A percentile compares a stretch with the other conserved stretches of the same genome.
Conservation (phyloP, 2,329 filamentous ascomycete genomes). For the Colletotrichum sp. region DNA sequence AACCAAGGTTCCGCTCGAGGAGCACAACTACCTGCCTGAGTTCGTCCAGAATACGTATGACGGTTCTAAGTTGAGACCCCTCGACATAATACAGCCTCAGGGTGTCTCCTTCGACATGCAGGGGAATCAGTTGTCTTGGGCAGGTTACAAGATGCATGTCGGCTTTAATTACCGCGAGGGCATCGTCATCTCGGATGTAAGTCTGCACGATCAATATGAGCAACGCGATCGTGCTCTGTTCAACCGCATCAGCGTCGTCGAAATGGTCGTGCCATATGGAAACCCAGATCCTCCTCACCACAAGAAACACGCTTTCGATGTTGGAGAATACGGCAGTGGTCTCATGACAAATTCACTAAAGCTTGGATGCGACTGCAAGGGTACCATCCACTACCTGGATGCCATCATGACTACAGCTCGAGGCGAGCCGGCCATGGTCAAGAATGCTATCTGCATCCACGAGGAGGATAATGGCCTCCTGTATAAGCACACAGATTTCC, state of each 20-base stretch:
- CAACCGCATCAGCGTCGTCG: constrained; percentile 5
- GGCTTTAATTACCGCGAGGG: constrained; percentile 58
- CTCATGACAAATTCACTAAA: constrained; percentile 67
- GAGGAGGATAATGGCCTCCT: constrained; percentile 78
- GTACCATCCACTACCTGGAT: constrained; percentile 64
- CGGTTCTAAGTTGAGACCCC: constrained; percentile 65
- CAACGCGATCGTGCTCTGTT: background rate
- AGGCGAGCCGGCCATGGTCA: constrained; percentile 71
- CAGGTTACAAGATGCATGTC: constrained; percentile 59
- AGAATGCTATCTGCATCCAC: constrained; percentile 80
- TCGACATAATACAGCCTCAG: constrained; percentile 73
- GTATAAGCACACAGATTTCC: constrained; percentile 80
- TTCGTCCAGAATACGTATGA: constrained; percentile 56
- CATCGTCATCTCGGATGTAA: constrained; percentile 59
- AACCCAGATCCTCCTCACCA: constrained; percentile 1
- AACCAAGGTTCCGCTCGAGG: constrained; percentile 50
- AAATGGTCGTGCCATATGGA: constrained; percentile 1
- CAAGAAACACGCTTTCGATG: constrained; percentile 1
- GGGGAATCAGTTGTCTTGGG: constrained; percentile 53
- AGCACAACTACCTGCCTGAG: constrained; percentile 41
- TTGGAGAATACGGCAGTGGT: background rate
- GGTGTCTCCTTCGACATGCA: constrained; percentile 69
- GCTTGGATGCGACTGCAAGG: constrained; percentile 71
- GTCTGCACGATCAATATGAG: constrained; percentile 35
- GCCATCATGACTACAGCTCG: constrained; percentile 70